A percentile compares a stretch with the other conserved stretches of the same genome.
phyloP scores from a whole-genome alignment of 2,329 filamentous ascomycete species.

The Teratosphaeria zuluensis region DNA sequence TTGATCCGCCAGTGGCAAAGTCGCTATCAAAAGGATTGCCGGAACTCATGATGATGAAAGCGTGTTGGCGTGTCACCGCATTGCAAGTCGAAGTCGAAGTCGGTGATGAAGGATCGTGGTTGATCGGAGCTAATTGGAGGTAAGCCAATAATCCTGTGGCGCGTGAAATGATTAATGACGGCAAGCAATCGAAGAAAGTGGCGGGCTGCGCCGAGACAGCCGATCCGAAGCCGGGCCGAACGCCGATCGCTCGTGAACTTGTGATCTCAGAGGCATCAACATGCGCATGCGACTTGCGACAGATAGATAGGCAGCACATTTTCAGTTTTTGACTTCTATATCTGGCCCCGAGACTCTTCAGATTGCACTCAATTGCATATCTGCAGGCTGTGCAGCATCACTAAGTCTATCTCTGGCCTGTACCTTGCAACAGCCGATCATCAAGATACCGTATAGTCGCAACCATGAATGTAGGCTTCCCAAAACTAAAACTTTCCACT shows the following conservation, averaged over 20 bases:
- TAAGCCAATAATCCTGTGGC: background rate
- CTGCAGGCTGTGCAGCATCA: background rate
- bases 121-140: no score
- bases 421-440: background rate
- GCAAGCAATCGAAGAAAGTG: background rate
- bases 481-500: background rate
- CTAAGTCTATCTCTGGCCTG: background rate
- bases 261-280: background rate
- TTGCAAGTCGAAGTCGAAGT: background rate
- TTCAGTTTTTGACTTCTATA: background rate
- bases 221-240: background rate
- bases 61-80: background rate
- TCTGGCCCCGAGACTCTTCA: no score
- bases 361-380: background rate
- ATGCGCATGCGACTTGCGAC: background rate
- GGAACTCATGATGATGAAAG: conserved; percentile 22
- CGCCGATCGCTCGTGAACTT: background rate
- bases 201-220: no score
- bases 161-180: background rate
- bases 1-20: conserved; percentile 16
- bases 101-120: background rate
- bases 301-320: background rate
- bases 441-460: background rate
- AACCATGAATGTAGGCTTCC: conserved; percentile 48
- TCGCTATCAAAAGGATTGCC: conserved; percentile 22